phyloP scores from a whole-genome alignment of 345 rosid genomes.

The Acer negundo region DNA sequence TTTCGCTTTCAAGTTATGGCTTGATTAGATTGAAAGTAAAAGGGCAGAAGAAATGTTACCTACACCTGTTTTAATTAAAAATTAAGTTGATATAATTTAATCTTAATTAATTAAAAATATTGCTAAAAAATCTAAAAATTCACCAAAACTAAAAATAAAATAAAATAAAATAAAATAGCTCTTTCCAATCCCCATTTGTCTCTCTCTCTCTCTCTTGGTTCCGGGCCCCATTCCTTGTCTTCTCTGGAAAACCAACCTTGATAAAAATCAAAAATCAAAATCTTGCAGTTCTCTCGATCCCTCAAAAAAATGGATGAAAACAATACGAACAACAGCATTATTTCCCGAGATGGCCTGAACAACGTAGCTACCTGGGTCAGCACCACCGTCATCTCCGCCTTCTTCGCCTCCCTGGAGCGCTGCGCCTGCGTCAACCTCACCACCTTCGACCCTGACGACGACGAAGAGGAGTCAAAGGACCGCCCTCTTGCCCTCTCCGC shows the following conservation, averaged over 20 bases:
- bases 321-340: constrained; percentile 28
- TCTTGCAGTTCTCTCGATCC: not conserved
- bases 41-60: too few relatives aligned
- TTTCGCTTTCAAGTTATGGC: too few relatives aligned
- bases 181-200: not conserved
- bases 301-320: constrained; percentile 9
- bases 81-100: too few relatives aligned
- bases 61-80: too few relatives aligned
- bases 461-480: constrained; percentile 49
- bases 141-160: not conserved
- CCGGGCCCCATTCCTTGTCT: not conserved
- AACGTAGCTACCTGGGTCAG: constrained; percentile 70
- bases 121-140: not conserved
- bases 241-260: not conserved
- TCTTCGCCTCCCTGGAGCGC: constrained; percentile 88
- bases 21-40: too few relatives aligned
- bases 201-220: not conserved
- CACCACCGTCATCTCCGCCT: constrained; percentile 73
- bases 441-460: constrained; percentile 71
- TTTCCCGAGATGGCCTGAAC: constrained; percentile 49
- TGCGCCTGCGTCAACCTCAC: constrained; percentile 81
- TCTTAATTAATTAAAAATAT: too few relatives aligned
- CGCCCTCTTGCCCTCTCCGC: constrained; percentile 54
- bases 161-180: not conserved
- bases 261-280: not conserved